Conservation (phyloP, 2,329 filamentous ascomycete species). For the Ascochyta lentis region DNA sequence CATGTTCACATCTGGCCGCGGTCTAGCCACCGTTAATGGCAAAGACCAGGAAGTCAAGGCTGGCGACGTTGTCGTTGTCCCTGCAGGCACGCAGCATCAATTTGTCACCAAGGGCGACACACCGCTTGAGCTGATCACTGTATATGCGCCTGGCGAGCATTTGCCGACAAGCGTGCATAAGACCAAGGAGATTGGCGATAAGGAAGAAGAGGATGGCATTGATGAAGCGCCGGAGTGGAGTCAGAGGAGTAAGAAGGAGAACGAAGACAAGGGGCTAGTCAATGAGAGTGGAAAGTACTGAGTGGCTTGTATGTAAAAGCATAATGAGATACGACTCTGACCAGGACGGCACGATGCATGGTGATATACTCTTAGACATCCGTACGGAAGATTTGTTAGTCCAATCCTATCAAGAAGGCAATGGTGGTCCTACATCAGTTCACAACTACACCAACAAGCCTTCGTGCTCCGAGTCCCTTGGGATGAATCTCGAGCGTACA, state of each 20-base stretch:
- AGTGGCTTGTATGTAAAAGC: background rate
- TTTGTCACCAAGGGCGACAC: constrained; percentile 67
- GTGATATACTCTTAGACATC: too few relatives aligned
- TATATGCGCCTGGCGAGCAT: constrained; percentile 70
- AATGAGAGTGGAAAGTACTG: constrained; percentile 50
- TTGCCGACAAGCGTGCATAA: constrained; percentile 65
- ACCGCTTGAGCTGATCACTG: constrained; percentile 67
- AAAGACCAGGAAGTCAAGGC: constrained; percentile 64
- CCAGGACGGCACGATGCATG: too few relatives aligned
- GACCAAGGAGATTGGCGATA: constrained; percentile 68
- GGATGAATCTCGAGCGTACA: too few relatives aligned
- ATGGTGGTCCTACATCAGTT: too few relatives aligned
- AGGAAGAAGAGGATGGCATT: constrained; percentile 66
- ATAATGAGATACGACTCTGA: background rate
- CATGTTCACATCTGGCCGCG: constrained; percentile 67
- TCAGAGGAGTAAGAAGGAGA: constrained; percentile 62
- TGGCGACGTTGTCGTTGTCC: constrained; percentile 66
- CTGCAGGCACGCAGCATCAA: constrained; percentile 70
- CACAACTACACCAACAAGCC: too few relatives aligned
- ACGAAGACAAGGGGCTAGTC: constrained; percentile 63
- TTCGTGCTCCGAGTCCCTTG: too few relatives aligned
- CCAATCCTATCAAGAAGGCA: too few relatives aligned
- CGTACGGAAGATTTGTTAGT: too few relatives aligned
- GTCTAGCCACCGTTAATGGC: constrained; percentile 64
- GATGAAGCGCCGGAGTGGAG: constrained; percentile 69